Percentiles rank a stretch among this genome's conserved stretches.
phyloP scores from a whole-genome alignment of 225 moss, liverwort and hornwort genomes.

The Pseudisothecium myosuroides region DNA sequence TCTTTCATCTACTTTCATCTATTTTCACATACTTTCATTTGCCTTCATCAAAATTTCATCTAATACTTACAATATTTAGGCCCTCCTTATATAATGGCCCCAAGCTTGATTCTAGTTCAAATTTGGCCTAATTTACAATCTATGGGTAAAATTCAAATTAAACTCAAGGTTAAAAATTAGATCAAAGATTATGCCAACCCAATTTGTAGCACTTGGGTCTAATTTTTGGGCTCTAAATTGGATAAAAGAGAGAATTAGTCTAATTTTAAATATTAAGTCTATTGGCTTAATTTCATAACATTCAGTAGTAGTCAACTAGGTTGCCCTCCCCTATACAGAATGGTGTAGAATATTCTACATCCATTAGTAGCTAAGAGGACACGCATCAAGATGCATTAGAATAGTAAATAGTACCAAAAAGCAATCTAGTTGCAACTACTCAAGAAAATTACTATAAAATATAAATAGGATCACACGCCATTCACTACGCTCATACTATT shows the following conservation, averaged over 20 bases:
- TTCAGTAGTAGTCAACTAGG: no score
- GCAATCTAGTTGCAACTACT: no score
- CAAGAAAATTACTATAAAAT: no score
- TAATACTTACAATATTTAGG: background rate
- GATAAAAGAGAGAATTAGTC: background rate
- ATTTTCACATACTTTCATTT: background rate
- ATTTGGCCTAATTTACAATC: background rate
- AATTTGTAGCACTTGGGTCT: background rate
- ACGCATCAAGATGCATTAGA: no score
- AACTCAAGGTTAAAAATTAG: background rate
- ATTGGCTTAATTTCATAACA: background rate
- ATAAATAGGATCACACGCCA: no score
- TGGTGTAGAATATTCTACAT: no score
- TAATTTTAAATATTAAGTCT: background rate
- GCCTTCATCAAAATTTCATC: background rate
- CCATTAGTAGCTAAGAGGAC: no score
- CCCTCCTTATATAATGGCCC: background rate
- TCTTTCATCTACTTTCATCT: background rate
- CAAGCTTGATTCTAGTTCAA: background rate
- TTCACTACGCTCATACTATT: no score
- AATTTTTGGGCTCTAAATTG: background rate
- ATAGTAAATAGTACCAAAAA: no score
- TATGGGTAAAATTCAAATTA: fast-evolving
- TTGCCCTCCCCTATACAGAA: no score
- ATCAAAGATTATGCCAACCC: background rate